Evolutionary conservation across 495 filamentous ascomycete species (phyloP).

Genomic region (Trypethelium eluteriae): DNA sequence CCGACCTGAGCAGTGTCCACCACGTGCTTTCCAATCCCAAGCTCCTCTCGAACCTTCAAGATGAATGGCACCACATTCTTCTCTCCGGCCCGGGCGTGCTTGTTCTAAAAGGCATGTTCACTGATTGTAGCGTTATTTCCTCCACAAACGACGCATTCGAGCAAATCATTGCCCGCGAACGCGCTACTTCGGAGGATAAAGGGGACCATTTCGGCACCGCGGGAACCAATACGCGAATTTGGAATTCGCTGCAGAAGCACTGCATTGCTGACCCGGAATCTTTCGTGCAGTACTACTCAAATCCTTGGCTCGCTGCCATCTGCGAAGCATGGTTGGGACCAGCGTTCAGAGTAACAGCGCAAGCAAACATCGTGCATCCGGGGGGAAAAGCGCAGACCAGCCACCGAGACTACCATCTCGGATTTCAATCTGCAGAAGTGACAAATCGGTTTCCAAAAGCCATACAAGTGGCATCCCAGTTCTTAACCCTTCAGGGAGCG

Average conservation of each 20-base stretch:
- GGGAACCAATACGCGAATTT: constrained; percentile 48
- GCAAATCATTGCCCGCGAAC: constrained; percentile 41
- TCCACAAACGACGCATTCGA: constrained; percentile 39
- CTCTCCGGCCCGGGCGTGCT: constrained; percentile 46
- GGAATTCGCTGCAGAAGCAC: constrained; percentile 54
- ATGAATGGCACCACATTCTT: constrained; percentile 51
- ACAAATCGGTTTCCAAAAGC: constrained; percentile 38
- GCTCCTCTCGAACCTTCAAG: constrained; percentile 37
- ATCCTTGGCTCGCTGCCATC: constrained; percentile 44
- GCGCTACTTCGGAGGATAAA: constrained; percentile 23
- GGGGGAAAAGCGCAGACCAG: constrained; percentile 44
- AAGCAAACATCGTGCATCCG: constrained; percentile 51
- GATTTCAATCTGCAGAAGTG: constrained; percentile 41
- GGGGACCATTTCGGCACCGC: constrained; percentile 50
- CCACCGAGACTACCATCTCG: constrained; percentile 54
- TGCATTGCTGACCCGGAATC: constrained; percentile 38
- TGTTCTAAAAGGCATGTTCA: constrained; percentile 44
- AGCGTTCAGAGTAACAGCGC: constrained; percentile 45
- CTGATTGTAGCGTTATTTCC: constrained; percentile 29
- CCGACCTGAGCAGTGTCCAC: constrained; percentile 22
- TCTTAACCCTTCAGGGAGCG: constrained; percentile 50
- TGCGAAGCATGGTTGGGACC: constrained; percentile 47
- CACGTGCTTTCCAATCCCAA: constrained; percentile 16
- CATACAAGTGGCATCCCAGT: constrained; percentile 42
- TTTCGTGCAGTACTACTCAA: constrained; percentile 48